phyloP scores from a whole-genome alignment of 73 alveolate genomes.

The Tetrahymena malaccensis region DNA sequence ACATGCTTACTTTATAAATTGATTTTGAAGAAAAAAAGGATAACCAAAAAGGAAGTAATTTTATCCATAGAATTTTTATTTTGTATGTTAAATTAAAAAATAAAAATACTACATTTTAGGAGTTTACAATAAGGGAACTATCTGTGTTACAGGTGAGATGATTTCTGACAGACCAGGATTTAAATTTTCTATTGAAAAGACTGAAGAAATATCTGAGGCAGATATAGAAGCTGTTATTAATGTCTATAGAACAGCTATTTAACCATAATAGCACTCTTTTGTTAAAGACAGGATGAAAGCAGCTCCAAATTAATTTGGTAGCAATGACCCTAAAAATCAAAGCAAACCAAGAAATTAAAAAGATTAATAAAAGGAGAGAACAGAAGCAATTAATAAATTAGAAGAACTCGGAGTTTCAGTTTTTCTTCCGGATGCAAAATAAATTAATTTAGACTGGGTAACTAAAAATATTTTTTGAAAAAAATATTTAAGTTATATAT shows the following conservation, averaged over 20 bases:
- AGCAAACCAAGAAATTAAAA: neutral
- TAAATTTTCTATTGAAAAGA: slow-evolving; percentile 58
- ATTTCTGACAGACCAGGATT: slow-evolving; percentile 53
- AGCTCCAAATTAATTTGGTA: neutral
- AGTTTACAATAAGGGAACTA: slow-evolving; percentile 51
- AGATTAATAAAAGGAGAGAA: slow-evolving; percentile 4
- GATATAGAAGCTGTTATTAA: slow-evolving; percentile 57
- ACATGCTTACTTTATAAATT: neutral
- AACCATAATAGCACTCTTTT: neutral
- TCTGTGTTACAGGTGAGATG: slow-evolving; percentile 65
- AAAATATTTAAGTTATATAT: neutral
- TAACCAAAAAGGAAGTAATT: slow-evolving; percentile 41
- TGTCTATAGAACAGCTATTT: slow-evolving; percentile 61
- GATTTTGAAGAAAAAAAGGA: slow-evolving; percentile 48
- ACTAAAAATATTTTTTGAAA: neutral
- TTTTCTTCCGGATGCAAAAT: slow-evolving; percentile 51
- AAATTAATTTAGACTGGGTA: slow-evolving; percentile 62
- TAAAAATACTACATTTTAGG: slow-evolving; percentile 46
- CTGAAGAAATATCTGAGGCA: slow-evolving; percentile 47
- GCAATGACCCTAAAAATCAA: neutral
- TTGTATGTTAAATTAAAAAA: slow-evolving; percentile 37
- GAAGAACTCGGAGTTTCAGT: slow-evolving; percentile 70
- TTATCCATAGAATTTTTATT: slow-evolving; percentile 12
- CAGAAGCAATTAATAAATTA: slow-evolving; percentile 46
- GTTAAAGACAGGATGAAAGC: neutral